Conservation (phyloP, 139 green algal genomes). For the Volvox reticuliferus region DNA sequence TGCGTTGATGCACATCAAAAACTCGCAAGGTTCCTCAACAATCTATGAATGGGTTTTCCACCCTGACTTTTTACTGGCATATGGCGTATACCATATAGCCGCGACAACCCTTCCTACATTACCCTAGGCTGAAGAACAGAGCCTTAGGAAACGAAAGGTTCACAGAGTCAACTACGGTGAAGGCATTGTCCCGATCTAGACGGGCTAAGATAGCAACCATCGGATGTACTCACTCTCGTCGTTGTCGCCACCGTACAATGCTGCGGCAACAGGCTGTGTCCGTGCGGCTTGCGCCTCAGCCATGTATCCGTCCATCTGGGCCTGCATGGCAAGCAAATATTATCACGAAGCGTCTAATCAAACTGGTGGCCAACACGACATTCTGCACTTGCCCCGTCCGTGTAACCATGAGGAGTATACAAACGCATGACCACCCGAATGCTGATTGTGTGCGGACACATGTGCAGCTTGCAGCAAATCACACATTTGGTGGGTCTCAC, state of each 20-base stretch:
- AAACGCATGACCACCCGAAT: too few species aligned
- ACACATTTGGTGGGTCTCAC: not conserved
- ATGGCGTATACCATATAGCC: not conserved
- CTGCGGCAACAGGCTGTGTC: not conserved
- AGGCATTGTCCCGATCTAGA: not conserved
- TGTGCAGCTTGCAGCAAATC: too few species aligned
- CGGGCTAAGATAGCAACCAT: not conserved
- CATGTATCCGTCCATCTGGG: constrained; percentile 18
- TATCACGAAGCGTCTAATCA: too few species aligned
- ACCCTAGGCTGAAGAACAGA: not conserved
- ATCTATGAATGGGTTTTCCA: not conserved
- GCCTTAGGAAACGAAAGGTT: not conserved
- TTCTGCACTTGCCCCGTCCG: too few species aligned
- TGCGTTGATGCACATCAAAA: not conserved
- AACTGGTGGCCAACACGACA: too few species aligned
- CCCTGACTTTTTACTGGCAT: not conserved
- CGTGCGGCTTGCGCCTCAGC: constrained; percentile 49
- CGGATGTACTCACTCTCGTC: constrained; percentile 32
- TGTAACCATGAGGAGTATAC: too few species aligned
- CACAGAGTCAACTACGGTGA: not conserved
- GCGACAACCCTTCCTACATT: not conserved
- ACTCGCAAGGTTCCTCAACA: not conserved
- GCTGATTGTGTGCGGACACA: too few species aligned
- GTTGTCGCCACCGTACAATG: not conserved
- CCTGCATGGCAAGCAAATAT: not conserved